Evolutionary conservation across 176 grass and related monocot species (phyloP).

Genomic region (Ananas comosus): DNA sequence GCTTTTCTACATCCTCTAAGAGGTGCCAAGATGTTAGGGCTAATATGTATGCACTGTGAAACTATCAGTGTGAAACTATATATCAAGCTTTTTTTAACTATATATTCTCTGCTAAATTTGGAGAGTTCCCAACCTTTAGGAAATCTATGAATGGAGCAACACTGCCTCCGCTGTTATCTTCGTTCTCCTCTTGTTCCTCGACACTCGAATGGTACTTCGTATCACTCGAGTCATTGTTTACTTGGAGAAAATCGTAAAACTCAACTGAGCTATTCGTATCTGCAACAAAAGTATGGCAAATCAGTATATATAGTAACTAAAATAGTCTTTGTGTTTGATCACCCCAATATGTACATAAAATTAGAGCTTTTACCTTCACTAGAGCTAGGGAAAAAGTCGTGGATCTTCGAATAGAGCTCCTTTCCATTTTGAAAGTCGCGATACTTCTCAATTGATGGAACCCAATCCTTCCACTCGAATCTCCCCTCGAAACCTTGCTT

Average conservation of each 20-base stretch:
- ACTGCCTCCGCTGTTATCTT: constrained; percentile 30
- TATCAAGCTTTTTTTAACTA: not conserved
- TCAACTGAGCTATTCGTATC: constrained; percentile 48
- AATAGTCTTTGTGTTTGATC: not conserved
- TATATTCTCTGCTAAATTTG: not conserved
- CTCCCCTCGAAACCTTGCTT: not conserved
- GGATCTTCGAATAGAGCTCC: not conserved
- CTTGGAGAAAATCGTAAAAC: constrained; percentile 86
- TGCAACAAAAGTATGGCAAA: constrained; percentile 18
- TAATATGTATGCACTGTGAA: not conserved
- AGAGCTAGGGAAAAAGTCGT: not conserved
- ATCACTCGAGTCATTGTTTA: constrained; percentile 63
- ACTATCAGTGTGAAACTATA: not conserved
- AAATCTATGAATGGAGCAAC: constrained; percentile 75
- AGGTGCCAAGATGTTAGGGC: not conserved
- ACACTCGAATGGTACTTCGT: constrained; percentile 72
- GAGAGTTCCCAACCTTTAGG: constrained; percentile 66
- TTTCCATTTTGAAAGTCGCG: not conserved
- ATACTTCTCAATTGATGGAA: not conserved
- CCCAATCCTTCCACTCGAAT: not conserved
- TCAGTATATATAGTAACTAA: not conserved
- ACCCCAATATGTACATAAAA: no score
- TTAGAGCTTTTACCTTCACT: not conserved
- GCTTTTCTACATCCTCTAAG: no score
- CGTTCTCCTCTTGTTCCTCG: constrained; percentile 61